phyloP scores from a whole-genome alignment of 1,139 yeast genomes.

The Petasospora fabianii region DNA sequence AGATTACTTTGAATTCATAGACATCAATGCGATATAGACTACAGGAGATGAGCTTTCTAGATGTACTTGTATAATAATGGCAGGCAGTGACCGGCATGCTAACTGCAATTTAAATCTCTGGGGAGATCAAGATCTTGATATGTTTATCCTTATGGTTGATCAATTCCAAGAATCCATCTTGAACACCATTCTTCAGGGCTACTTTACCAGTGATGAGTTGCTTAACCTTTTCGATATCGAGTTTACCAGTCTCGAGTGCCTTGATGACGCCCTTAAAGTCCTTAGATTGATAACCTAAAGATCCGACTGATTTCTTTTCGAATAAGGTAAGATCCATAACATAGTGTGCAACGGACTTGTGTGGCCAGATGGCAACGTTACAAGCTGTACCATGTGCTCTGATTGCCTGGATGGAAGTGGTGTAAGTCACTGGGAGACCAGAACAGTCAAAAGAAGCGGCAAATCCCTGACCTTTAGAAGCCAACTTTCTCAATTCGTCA shows the following conservation, averaged over 20 bases:
- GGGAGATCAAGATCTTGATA: conserved; percentile 45
- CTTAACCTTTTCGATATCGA: conserved; percentile 38
- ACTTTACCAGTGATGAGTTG: conserved; percentile 43
- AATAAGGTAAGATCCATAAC: conserved; percentile 47
- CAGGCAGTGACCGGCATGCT: too few relatives aligned
- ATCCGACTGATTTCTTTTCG: conserved; percentile 47
- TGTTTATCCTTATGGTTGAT: conserved; percentile 45
- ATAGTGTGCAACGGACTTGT: conserved; percentile 40
- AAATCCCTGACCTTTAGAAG: conserved; percentile 51
- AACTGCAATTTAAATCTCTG: conserved; percentile 29
- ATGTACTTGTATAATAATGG: too few relatives aligned
- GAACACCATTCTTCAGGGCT: conserved; percentile 40
- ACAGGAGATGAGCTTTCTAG: too few relatives aligned
- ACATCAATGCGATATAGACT: too few relatives aligned
- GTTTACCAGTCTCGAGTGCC: conserved; percentile 40
- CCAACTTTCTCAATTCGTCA: conserved; percentile 35
- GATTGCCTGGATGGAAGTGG: conserved; percentile 47
- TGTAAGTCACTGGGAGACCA: conserved; percentile 53
- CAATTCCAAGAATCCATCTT: conserved; percentile 43
- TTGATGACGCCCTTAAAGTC: conserved; percentile 50
- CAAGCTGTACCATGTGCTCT: conserved; percentile 61
- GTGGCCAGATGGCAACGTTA: conserved; percentile 62
- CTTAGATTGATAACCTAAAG: conserved; percentile 45
- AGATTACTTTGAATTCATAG: too few relatives aligned
- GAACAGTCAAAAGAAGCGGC: conserved; percentile 59